Evolutionary conservation across 225 moss, liverwort and hornwort genomes (phyloP).

Genomic region (Sphagnum tenellum): DNA sequence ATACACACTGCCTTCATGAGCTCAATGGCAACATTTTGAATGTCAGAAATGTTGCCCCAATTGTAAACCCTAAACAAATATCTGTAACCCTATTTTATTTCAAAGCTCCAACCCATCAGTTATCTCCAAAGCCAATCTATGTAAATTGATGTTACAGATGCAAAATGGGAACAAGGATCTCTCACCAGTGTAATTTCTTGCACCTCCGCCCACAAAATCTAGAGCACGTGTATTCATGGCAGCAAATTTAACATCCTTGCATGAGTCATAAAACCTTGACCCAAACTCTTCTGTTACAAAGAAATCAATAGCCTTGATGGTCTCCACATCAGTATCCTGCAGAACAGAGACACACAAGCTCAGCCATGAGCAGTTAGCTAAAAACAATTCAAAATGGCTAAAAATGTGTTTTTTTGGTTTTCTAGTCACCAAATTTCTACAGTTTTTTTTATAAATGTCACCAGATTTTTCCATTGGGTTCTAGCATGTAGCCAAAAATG

Average conservation of each 20-base stretch:
- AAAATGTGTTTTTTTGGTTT: no score
- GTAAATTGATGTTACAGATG: not conserved
- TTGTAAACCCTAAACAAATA: no score
- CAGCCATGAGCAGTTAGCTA: no score
- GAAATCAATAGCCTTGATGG: conserved; percentile 79
- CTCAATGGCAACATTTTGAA: no score
- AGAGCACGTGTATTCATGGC: conserved; percentile 97
- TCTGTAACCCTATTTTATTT: not conserved
- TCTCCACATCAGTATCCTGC: conserved; percentile 38
- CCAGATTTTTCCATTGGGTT: no score
- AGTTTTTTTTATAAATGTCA: no score
- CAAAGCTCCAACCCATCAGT: not conserved
- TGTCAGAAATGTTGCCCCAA: no score
- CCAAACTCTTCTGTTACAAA: conserved; percentile 84
- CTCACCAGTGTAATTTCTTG: conserved; percentile 80
- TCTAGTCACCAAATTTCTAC: no score
- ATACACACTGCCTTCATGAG: no score
- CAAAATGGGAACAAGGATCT: conserved; percentile 3
- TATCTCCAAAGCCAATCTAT: not conserved
- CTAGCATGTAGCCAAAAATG: no score
- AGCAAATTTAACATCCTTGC: conserved; percentile 99
- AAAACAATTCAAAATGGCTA: no score
- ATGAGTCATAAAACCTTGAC: conserved; percentile 62
- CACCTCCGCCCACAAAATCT: conserved; percentile 97
- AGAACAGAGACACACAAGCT: no score